Evolutionary conservation across 2,329 filamentous ascomycete genomes (phyloP), one percentile per base, ranked within the genome.

Genomic region (Claviceps spartinae): DNA sequence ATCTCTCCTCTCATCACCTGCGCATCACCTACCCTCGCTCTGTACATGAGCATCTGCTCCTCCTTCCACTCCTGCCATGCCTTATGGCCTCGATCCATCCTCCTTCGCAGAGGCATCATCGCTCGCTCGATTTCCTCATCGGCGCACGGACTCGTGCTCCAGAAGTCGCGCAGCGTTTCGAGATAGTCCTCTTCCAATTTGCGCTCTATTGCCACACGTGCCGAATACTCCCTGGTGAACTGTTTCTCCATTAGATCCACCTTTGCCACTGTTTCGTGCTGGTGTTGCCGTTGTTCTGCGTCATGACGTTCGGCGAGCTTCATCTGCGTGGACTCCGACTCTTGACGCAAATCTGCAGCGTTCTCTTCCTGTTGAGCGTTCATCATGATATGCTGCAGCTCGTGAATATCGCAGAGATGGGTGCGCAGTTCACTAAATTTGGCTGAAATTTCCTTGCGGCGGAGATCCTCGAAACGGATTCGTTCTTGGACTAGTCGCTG

Each of bases 161-260:
- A 76, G 56, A 70, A 74, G 1, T 50, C 57, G 16, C 55, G 48
- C 7, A 78, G 64, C 41, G 66, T 60, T 14, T 57, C 54, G 0
- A 66, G 58, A 56, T 79, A 79, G 36, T 68, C 61, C 4, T 68
- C 64, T 55, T 78, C 74, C 5, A 75, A 62, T 6, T 58, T 60
- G 9, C 60, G 61, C 58, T 79, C 76, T 44, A 68, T 63, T 1
- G 58, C 59, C 0, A 69, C 63, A 0, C 75, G 71, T 4, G 60
- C 54, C 5, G 60, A 60, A 55, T 72, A 73, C 38, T 79, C 75
- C 5, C 57, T 55, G 5, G 65, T 54, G 50, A 75, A 65, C 2
- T 54, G 52, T 0, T 56, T 52, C 55, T 74, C 67, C 22, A 63
- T 62, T 1, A 64, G 61, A 2, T 56, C 53, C 6, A 74, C 53